phyloP scores from a whole-genome alignment of 306 rosid genomes.

The Cucumis sativus region DNA sequence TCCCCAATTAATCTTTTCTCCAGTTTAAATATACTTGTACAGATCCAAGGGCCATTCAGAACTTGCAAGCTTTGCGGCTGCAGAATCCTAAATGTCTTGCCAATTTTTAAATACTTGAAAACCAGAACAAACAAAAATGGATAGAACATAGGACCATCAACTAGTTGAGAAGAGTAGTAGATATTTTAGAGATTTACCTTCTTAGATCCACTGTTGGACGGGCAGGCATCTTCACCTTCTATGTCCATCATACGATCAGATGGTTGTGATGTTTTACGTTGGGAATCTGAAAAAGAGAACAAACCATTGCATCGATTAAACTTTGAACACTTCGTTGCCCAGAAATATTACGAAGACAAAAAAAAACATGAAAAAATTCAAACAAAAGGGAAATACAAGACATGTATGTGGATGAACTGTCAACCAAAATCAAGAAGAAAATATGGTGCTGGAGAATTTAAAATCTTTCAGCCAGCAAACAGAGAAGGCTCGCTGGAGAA shows the following conservation, averaged over 20 bases:
- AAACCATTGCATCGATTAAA: neutral
- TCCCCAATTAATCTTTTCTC: neutral
- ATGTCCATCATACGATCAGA: constrained; percentile 12
- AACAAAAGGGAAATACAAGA: neutral
- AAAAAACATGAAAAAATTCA: neutral
- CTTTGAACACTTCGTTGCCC: neutral
- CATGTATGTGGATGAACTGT: neutral
- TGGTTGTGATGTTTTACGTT: constrained; percentile 2
- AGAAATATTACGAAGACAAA: neutral
- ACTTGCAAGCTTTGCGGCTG: neutral
- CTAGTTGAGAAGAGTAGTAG: neutral
- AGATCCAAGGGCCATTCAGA: neutral
- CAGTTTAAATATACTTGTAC: neutral
- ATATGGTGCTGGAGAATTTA: neutral
- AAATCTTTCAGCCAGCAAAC: neutral
- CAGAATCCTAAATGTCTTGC: neutral
- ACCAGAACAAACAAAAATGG: neutral
- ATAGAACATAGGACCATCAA: neutral
- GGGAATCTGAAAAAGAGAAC: constrained; percentile 24
- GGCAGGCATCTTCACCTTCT: constrained; percentile 17
- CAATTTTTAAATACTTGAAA: neutral
- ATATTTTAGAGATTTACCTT: constrained; percentile 34
- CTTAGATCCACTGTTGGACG: constrained; percentile 14
- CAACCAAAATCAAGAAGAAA: neutral
- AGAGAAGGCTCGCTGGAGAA: neutral